Evolutionary conservation across 352 stramenopile species (phyloP).

Genomic region (Globisporangium paroecandrum): DNA sequence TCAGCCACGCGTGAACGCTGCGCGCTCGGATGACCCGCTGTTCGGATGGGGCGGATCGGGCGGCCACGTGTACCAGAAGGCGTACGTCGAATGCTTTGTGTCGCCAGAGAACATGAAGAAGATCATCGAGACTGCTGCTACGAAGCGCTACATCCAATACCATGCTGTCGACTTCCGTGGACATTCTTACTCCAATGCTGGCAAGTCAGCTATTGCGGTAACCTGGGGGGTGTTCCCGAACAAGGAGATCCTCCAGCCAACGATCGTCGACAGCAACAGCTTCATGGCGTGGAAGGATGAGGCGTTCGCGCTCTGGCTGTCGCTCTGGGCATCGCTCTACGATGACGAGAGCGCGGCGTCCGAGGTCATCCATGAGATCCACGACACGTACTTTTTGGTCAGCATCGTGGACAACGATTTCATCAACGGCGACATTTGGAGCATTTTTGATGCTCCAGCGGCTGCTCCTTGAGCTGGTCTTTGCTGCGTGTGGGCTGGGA

Average conservation of each 20-base stretch:
- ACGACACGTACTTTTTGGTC: slow-evolving; percentile 97
- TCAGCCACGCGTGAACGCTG: slow-evolving; percentile 90
- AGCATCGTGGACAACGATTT: slow-evolving; percentile 99
- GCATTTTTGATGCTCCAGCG: slow-evolving; percentile 50
- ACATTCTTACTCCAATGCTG: slow-evolving; percentile 89
- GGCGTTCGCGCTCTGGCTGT: slow-evolving; percentile 96
- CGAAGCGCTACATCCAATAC: slow-evolving; percentile 87
- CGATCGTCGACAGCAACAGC: slow-evolving; percentile 96
- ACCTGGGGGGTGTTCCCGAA: slow-evolving; percentile 99
- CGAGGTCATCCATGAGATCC: slow-evolving; percentile 93
- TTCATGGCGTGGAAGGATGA: slow-evolving; percentile 97
- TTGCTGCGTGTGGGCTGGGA: not conserved
- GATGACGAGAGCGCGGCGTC: slow-evolving; percentile 86
- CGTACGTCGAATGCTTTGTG: slow-evolving; percentile 98
- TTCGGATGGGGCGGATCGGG: slow-evolving; percentile 97
- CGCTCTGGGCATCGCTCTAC: slow-evolving; percentile 96
- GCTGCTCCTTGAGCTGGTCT: slow-evolving; percentile 1
- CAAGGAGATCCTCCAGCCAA: slow-evolving; percentile 95
- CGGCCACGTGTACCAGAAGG: slow-evolving; percentile 98
- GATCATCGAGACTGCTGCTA: slow-evolving; percentile 83
- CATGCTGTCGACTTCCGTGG: slow-evolving; percentile 88
- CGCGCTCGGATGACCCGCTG: slow-evolving; percentile 84
- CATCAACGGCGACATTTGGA: slow-evolving; percentile 83
- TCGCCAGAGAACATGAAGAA: slow-evolving; percentile 91
- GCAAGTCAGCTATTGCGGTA: slow-evolving; percentile 92